A percentile compares a stretch with the other conserved stretches of the same genome.
Evolutionary conservation across 495 filamentous ascomycete species (phyloP).

Genomic region (Neurospora tetraspora): DNA sequence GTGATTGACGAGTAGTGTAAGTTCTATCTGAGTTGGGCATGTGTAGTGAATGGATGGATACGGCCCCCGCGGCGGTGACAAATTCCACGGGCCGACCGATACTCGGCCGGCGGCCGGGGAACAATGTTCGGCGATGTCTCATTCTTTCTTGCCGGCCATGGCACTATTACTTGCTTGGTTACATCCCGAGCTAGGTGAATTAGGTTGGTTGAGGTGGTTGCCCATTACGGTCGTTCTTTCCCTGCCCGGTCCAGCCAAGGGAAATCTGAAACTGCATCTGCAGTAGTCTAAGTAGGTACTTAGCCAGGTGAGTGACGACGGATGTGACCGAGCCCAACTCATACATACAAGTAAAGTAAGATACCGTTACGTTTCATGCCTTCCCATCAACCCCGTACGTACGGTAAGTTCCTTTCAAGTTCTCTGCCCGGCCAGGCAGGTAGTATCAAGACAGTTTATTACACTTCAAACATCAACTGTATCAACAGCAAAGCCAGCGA

Average conservation of each 20-base stretch:
- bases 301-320: neutral
- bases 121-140: neutral
- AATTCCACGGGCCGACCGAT: neutral
- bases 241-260: neutral
- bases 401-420: neutral
- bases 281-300: neutral
- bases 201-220: neutral
- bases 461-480: neutral
- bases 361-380: neutral
- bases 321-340: neutral
- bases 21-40: too few relatives aligned
- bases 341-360: neutral
- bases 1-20: too few relatives aligned
- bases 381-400: neutral
- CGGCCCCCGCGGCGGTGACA: neutral
- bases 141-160: neutral
- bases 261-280: neutral
- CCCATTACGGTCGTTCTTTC: neutral
- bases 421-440: neutral
- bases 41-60: neutral
- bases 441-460: neutral
- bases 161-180: neutral
- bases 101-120: neutral
- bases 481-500: neutral
- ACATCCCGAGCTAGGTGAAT: neutral